A percentile compares a stretch with the other conserved stretches of the same genome.
These are phyloP conservation scores for Sphaceloma murrayae DNA, from an alignment of 2,329 filamentous ascomycete genomes.

Conservation along the genomic window DNA sequence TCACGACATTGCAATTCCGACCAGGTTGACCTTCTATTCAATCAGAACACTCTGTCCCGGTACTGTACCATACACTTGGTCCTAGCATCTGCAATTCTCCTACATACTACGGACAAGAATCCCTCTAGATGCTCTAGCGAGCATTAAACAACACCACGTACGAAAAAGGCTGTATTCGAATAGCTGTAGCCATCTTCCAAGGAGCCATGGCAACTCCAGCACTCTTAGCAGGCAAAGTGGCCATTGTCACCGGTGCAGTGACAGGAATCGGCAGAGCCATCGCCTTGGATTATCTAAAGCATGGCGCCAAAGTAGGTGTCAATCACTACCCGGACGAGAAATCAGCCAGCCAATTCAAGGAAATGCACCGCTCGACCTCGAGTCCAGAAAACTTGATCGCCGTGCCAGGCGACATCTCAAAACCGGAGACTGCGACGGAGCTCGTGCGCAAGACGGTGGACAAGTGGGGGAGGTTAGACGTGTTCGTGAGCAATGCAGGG, in stretches of 20 bases:
- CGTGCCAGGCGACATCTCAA: constrained; percentile 66
- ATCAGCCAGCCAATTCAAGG: constrained; percentile 38
- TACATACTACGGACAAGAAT: too few species aligned
- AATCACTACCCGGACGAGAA: constrained; percentile 61
- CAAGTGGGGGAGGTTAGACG: constrained; percentile 45
- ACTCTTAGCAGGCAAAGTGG: constrained; percentile 24
- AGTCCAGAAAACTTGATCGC: constrained; percentile 45
- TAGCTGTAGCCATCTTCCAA: too few species aligned
- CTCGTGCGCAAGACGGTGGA: constrained; percentile 59
- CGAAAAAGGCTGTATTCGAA: background rate
- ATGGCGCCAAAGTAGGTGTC: constrained; percentile 69
- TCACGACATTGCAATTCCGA: too few species aligned
- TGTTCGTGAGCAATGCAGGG: constrained; percentile 83
- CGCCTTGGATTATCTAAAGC: constrained; percentile 64
- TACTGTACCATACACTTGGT: too few species aligned
- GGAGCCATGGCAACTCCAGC: constrained; percentile 8
- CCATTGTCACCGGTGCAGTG: constrained; percentile 27
- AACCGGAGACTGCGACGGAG: constrained; percentile 58
- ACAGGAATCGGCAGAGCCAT: constrained; percentile 68
- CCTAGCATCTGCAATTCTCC: too few species aligned
- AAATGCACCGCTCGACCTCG: constrained; percentile 37
- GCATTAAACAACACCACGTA: background rate
- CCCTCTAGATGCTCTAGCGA: too few species aligned
- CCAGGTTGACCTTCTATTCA: too few species aligned
- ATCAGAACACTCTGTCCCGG: too few species aligned